Evolutionary conservation across 2,329 filamentous ascomycete species (phyloP).

Genomic region (Ceratocystis destructans): DNA sequence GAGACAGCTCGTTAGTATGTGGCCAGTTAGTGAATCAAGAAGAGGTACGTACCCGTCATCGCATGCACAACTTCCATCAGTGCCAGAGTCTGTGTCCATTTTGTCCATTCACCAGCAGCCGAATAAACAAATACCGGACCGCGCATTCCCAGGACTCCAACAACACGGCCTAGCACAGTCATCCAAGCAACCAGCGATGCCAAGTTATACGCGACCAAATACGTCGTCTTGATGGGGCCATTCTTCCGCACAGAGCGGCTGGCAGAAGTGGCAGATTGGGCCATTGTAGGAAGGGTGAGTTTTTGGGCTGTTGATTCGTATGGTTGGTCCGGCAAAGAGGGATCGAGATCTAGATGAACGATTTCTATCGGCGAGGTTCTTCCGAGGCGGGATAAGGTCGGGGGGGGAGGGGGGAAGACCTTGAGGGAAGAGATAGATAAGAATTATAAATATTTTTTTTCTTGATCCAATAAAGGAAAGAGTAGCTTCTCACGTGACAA

Average conservation of each 20-base stretch:
- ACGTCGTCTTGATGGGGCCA: constrained; percentile 40
- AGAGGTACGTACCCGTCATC: constrained; percentile 45
- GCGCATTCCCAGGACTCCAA: constrained; percentile 38
- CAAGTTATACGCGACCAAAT: constrained; percentile 78
- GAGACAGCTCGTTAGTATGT: not conserved
- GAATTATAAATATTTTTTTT: constrained; percentile 1
- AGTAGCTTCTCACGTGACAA: not conserved
- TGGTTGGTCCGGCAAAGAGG: not conserved
- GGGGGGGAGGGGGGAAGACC: not conserved
- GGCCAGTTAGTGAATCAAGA: not conserved
- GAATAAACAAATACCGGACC: constrained; percentile 47
- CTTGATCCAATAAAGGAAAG: not conserved
- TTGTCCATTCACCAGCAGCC: constrained; percentile 51
- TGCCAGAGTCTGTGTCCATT: constrained; percentile 74
- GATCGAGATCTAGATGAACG: no score
- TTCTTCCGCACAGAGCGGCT: constrained; percentile 20
- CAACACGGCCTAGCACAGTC: constrained; percentile 56
- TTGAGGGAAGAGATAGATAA: not conserved
- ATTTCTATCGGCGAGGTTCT: not conserved
- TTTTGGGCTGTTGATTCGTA: not conserved
- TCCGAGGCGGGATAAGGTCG: not conserved
- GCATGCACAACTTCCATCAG: constrained; percentile 74
- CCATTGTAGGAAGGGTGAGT: not conserved
- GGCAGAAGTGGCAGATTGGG: constrained; percentile 19
- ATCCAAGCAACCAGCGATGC: constrained; percentile 65